Evolutionary conservation across 176 grass and related monocot genomes (phyloP).

Genomic region (Stipa capillata): DNA sequence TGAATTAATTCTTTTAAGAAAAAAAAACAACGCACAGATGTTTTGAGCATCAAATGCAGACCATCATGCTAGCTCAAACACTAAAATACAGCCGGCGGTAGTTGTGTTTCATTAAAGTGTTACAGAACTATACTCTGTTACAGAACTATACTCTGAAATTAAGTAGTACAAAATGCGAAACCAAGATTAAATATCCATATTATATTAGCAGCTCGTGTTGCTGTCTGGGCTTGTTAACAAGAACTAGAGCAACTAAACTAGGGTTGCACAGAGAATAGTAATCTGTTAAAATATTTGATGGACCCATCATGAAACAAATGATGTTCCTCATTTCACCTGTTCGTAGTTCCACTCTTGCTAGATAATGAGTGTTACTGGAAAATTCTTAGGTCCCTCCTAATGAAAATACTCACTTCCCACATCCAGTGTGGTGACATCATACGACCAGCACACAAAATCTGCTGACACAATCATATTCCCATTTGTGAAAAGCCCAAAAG

Average conservation of each 20-base stretch:
- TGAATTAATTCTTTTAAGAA: too few relatives aligned
- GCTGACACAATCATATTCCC: neutral
- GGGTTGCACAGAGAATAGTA: neutral
- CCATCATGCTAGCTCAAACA: neutral
- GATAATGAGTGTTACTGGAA: neutral
- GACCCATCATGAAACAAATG: neutral
- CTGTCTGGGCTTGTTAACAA: neutral
- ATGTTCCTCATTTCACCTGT: neutral
- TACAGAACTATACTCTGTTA: too few relatives aligned
- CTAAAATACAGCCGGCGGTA: neutral
- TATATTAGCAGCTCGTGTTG: neutral
- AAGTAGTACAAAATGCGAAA: neutral
- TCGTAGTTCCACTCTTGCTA: neutral
- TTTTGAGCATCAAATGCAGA: neutral
- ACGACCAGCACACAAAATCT: neutral
- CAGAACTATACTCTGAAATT: neutral
- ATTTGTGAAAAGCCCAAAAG: neutral
- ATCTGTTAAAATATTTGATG: neutral
- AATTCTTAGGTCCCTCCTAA: neutral
- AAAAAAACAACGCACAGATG: neutral
- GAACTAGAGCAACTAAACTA: neutral
- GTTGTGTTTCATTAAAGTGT: neutral
- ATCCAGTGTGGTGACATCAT: neutral
- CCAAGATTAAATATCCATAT: neutral
- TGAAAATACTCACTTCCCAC: neutral